A percentile compares a stretch with the other conserved stretches of the same genome.
phyloP scores from a whole-genome alignment of 805 yeast genomes.

The Barnettozyma pratensis region DNA sequence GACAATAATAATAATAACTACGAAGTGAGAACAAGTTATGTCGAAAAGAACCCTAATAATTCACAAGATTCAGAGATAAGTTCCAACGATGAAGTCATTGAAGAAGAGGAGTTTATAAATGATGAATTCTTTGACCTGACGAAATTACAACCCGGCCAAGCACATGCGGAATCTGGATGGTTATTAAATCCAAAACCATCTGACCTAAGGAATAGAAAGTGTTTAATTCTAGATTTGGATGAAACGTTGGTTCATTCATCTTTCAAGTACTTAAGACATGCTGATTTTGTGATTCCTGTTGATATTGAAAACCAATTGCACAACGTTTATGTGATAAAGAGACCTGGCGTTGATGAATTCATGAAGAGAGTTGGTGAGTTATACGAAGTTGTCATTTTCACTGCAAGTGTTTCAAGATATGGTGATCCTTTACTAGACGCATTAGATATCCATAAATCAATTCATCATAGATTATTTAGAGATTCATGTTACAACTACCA shows the following conservation, averaged over 20 bases:
- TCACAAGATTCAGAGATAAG: slow-evolving; percentile 21
- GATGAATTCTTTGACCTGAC: slow-evolving; percentile 52
- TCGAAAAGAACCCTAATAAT: slow-evolving; percentile 6
- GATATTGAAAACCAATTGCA: slow-evolving; percentile 91
- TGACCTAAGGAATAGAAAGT: slow-evolving; percentile 60
- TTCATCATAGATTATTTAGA: slow-evolving; percentile 90
- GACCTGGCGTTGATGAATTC: slow-evolving; percentile 98
- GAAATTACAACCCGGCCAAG: slow-evolving; percentile 67
- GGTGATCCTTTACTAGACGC: slow-evolving; percentile 94
- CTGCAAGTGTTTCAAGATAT: slow-evolving; percentile 92
- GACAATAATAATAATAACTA: neutral
- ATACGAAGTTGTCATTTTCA: slow-evolving; percentile 93
- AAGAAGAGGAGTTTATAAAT: slow-evolving; percentile 18
- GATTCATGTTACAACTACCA: slow-evolving; percentile 92
- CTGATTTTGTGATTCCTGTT: slow-evolving; percentile 96
- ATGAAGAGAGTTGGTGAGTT: slow-evolving; percentile 75
- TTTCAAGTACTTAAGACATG: slow-evolving; percentile 84
- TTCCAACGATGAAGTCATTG: slow-evolving; percentile 22
- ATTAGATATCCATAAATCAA: slow-evolving; percentile 65
- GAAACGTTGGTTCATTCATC: slow-evolving; percentile 96
- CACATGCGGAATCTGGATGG: slow-evolving; percentile 58
- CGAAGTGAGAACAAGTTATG: slow-evolving; percentile 4
- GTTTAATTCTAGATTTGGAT: slow-evolving; percentile 87
- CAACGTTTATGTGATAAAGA: slow-evolving; percentile 90
- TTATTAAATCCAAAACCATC: slow-evolving; percentile 53